A percentile compares a stretch with the other conserved stretches of the same genome.
phyloP scores from a whole-genome alignment of 345 rosid genomes.

The Firmiana major region DNA sequence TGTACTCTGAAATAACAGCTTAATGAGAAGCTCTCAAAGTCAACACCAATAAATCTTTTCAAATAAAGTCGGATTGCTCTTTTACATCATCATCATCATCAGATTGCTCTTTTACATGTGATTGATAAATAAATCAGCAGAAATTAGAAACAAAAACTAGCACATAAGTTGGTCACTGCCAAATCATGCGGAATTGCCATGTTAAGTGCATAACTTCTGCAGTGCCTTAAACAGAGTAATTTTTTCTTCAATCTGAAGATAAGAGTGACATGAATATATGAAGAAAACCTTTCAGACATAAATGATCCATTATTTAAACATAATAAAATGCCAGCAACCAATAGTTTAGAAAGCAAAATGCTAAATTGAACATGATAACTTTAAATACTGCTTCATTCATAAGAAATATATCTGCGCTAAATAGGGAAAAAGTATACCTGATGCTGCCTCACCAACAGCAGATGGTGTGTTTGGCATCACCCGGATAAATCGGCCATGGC shows the following conservation, averaged over 20 bases:
- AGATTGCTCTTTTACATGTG: not conserved
- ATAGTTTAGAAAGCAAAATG: not conserved
- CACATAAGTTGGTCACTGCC: not conserved
- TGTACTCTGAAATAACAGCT: too few species aligned
- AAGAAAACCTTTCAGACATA: not conserved
- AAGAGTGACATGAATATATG: not conserved
- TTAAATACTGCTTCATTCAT: not conserved
- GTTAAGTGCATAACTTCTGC: not conserved
- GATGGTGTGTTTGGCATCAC: constrained; percentile 95
- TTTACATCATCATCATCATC: too few species aligned
- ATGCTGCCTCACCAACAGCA: constrained; percentile 82
- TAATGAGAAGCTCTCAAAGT: too few species aligned
- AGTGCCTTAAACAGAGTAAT: not conserved
- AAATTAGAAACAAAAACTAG: not conserved
- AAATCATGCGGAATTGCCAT: not conserved
- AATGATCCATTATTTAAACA: not conserved
- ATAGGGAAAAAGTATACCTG: constrained; percentile 38
- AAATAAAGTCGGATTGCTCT: too few species aligned
- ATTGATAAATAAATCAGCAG: not conserved
- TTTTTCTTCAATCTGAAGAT: not conserved
- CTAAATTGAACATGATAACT: not conserved
- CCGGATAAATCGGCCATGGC: constrained; percentile 69
- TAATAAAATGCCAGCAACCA: not conserved
- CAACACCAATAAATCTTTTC: too few species aligned
- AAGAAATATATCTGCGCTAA: not conserved